phyloP scores from a whole-genome alignment of 2,329 filamentous ascomycete genomes.

The Cytospora paraplurivora region DNA sequence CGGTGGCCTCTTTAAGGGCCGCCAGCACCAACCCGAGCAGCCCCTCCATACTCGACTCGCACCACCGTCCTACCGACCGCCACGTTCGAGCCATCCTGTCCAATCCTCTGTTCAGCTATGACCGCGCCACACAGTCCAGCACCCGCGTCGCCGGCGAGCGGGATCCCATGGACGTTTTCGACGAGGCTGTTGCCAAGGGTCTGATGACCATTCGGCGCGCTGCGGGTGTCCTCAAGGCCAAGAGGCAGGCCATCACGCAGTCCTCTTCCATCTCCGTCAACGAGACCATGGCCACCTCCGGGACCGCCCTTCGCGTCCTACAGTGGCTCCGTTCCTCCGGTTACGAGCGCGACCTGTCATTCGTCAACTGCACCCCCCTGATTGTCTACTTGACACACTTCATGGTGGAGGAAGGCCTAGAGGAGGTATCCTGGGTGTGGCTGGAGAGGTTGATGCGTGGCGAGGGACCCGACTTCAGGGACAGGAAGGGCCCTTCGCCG shows the following conservation, averaged over 20 bases:
- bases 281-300: conserved; percentile 43
- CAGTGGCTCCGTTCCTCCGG: conserved; percentile 58
- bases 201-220: conserved; percentile 59
- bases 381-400: conserved; percentile 47
- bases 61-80: conserved; percentile 46
- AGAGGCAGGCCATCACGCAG: conserved; percentile 45
- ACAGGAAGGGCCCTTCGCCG: neutral
- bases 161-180: conserved; percentile 58
- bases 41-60: conserved; percentile 26
- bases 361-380: conserved; percentile 47
- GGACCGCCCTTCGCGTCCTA: conserved; percentile 51
- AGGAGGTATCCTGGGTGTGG: conserved; percentile 57
- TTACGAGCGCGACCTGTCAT: conserved; percentile 48
- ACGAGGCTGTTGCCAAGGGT: conserved; percentile 56
- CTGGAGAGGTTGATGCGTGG: conserved; percentile 44
- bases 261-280: conserved; percentile 38
- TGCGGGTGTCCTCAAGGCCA: conserved; percentile 54
- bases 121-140: conserved; percentile 37
- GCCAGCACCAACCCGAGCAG: conserved; percentile 25
- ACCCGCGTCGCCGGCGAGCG: conserved; percentile 30
- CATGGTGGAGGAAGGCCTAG: conserved; percentile 54
- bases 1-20: conserved; percentile 24
- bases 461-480: conserved; percentile 28
- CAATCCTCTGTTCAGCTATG: conserved; percentile 56
- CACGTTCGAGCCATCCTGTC: conserved; percentile 60